phyloP scores from a whole-genome alignment of 371 early-diverging fungal species.

The Mucor racemosus region DNA sequence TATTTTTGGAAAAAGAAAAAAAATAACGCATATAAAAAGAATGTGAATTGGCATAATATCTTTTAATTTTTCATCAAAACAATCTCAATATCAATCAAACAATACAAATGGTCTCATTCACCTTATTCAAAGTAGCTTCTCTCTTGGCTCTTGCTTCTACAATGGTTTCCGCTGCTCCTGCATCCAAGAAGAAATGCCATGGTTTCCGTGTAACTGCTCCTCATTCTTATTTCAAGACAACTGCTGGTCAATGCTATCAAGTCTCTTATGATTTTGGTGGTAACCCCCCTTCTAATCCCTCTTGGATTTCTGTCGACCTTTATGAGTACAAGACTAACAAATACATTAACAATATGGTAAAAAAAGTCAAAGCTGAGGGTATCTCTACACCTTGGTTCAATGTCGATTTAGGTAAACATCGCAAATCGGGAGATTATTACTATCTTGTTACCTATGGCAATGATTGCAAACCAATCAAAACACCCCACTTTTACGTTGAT shows the following conservation, averaged over 20 bases:
- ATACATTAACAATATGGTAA: conserved; percentile 19
- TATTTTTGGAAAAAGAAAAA: neutral
- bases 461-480: conserved; percentile 27
- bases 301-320: conserved; percentile 24
- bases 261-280: conserved; percentile 37
- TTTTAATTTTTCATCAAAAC: neutral
- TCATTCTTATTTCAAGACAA: conserved; percentile 30
- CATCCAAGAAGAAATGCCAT: conserved; percentile 18
- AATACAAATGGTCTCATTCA: conserved; percentile 14
- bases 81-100: neutral
- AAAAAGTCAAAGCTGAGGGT: conserved; percentile 13
- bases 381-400: conserved; percentile 28
- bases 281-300: conserved; percentile 13
- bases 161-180: conserved; percentile 26
- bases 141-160: neutral
- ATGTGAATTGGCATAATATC: neutral
- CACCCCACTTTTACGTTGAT: conserved; percentile 28
- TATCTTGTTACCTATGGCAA: conserved; percentile 30
- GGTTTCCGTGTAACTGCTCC: conserved; percentile 46
- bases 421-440: conserved; percentile 31
- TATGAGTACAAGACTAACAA: conserved; percentile 25
- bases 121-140: conserved; percentile 7
- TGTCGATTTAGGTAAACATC: conserved; percentile 19
- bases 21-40: neutral
- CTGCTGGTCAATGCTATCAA: conserved; percentile 39